Base-by-base conservation (phyloP, 1,284 basidiomycete species). In the Amylostereum chailletii region DNA sequence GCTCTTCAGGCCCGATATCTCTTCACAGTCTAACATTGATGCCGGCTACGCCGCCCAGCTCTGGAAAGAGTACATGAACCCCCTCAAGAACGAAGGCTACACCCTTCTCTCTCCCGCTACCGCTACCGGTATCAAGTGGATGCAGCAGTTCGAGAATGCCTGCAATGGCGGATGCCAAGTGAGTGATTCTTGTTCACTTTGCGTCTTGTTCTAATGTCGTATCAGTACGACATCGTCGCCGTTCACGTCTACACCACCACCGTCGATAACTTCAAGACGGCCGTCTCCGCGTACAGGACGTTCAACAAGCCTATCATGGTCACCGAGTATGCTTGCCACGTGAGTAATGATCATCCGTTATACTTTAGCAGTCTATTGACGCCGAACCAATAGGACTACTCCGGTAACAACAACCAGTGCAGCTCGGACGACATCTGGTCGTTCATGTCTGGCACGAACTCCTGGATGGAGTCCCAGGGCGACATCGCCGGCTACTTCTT, bases 241-340 rank as follows among this genome's bases (percentile, higher is more conserved):
- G 42, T 78, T 46, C 86, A 88, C 57, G 77, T 68, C 63, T 92
- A 92, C 62, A 81, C 75, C 47, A 74, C 70, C 11, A 57, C 70
- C 8, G 58, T 75, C 0, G 50, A 70, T 0, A 69, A 68, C 9
- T 74, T 90, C 58, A 72, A 79, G 43, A 46, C 54, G 3, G 82
- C 80, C 59, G 62, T 83, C 36, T 60, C 61, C 9, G 58, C 70
- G 4, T 80, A 87, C 60, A 58, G 64, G 32, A 68, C 68, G 0
- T 88, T 80, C 61, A 55, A 65, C 29, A 60, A 64, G 48, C 68
- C 69, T 10, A 70, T 91, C 49, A 75, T 71, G 74, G 64, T 86
- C 48, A 89, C 86, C 3, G 89, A 90, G 62, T 80, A 76, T 59
- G 84, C 81, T 54, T 79, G 78, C 66, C 70, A 79, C 68, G 81